Conservation (phyloP, 2,329 filamentous ascomycete genomes). For the Plectosphaerella plurivora region DNA sequence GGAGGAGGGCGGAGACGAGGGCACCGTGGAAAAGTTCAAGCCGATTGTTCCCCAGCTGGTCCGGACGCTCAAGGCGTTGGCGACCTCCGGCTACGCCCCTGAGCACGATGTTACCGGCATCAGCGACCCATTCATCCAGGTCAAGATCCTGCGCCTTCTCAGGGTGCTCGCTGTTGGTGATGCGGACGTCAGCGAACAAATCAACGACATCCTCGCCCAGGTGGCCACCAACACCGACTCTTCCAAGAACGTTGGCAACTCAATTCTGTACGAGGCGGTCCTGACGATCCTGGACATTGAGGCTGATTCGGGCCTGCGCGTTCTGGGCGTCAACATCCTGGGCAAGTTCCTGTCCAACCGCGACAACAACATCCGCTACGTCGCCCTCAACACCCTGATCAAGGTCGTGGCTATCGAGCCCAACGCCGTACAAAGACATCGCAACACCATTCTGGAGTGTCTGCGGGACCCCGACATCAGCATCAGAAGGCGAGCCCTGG, state of each 20-base stretch:
- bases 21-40: constrained; percentile 86
- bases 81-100: constrained; percentile 92
- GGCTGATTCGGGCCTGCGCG: constrained; percentile 88
- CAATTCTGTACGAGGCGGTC: constrained; percentile 95
- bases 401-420: constrained; percentile 98
- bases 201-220: constrained; percentile 96
- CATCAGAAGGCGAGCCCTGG: constrained; percentile 89
- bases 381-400: constrained; percentile 93
- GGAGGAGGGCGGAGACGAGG: constrained; percentile 83
- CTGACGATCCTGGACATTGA: constrained; percentile 97
- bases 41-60: constrained; percentile 81
- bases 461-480: constrained; percentile 96
- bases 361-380: constrained; percentile 98
- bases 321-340: constrained; percentile 95
- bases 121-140: constrained; percentile 94
- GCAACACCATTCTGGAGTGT: constrained; percentile 96
- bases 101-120: constrained; percentile 98
- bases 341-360: constrained; percentile 98
- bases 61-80: constrained; percentile 84
- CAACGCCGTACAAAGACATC: constrained; percentile 92
- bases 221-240: constrained; percentile 98
- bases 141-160: constrained; percentile 86
- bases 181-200: constrained; percentile 84
- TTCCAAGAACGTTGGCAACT: constrained; percentile 97
- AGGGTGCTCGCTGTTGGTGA: constrained; percentile 85